A percentile compares a stretch with the other conserved stretches of the same genome.
These are phyloP conservation scores for Zygoascus meyerae DNA, from an alignment of 1,139 yeast species.

Conservation along the genomic window DNA sequence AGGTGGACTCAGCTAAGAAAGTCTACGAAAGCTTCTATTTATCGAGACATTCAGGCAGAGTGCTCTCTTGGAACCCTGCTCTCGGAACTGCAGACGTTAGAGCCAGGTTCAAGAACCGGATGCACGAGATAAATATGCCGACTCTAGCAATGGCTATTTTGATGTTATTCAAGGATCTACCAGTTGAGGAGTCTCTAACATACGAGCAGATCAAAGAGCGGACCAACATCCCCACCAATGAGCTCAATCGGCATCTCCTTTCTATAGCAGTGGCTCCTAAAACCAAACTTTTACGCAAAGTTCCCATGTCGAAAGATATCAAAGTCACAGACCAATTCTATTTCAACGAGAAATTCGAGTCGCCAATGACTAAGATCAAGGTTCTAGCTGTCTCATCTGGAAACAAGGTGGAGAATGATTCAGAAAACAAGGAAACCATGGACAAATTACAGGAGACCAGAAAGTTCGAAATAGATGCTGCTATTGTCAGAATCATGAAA, in stretches of 20 bases:
- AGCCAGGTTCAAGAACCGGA: conserved; percentile 46
- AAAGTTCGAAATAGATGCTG: conserved; percentile 71
- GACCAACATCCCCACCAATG: conserved; percentile 69
- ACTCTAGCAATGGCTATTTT: conserved; percentile 75
- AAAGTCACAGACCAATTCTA: conserved; percentile 57
- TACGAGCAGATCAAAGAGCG: conserved; percentile 56
- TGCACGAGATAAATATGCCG: conserved; percentile 78
- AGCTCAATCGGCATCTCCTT: conserved; percentile 69
- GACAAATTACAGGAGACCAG: conserved; percentile 43
- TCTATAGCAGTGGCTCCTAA: conserved; percentile 84
- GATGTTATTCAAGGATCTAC: conserved; percentile 58
- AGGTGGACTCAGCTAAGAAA: conserved; percentile 39
- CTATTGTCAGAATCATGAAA: conserved; percentile 84
- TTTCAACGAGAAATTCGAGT: conserved; percentile 64
- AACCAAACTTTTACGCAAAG: conserved; percentile 63
- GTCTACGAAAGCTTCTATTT: conserved; percentile 49
- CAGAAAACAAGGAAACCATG: conserved; percentile 40
- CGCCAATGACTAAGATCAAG: conserved; percentile 68
- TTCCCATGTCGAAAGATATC: conserved; percentile 71
- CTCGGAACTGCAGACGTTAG: conserved; percentile 69
- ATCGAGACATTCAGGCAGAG: conserved; percentile 65
- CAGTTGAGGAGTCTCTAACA: conserved; percentile 47
- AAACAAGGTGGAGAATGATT: conserved; percentile 36
- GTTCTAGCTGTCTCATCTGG: conserved; percentile 61
- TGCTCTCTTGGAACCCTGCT: conserved; percentile 76